Conservation (phyloP, 2,329 filamentous ascomycete species). For the Sporothrix mexicana region DNA sequence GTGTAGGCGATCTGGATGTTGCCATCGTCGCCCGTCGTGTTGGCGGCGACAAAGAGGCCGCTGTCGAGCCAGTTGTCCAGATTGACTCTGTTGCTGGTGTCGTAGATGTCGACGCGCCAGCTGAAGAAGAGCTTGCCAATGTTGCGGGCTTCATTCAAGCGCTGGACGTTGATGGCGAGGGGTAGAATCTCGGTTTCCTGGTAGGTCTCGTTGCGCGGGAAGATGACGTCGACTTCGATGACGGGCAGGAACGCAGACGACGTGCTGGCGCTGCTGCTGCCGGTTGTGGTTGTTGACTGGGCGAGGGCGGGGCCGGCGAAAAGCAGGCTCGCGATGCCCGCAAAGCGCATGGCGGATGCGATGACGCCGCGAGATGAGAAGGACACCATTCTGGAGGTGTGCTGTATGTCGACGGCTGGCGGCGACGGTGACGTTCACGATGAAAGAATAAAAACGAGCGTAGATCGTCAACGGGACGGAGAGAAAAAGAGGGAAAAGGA, state of each 20-base stretch:
- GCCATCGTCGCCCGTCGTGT: neutral
- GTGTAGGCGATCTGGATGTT: slow-evolving; percentile 26
- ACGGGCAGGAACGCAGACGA: neutral
- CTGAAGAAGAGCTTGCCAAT: neutral
- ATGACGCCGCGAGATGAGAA: neutral
- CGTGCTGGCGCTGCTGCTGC: neutral
- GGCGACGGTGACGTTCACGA: too few relatives aligned
- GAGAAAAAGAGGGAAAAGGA: neutral
- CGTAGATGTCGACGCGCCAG: slow-evolving; percentile 29
- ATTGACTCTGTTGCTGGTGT: neutral
- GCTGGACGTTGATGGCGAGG: slow-evolving; percentile 31
- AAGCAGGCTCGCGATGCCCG: slow-evolving; percentile 22
- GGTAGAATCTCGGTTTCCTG: slow-evolving; percentile 29
- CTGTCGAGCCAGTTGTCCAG: neutral
- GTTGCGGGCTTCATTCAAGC: slow-evolving; percentile 16
- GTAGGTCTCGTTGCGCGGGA: slow-evolving; percentile 37
- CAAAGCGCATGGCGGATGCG: slow-evolving; percentile 4
- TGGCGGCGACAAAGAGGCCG: slow-evolving; percentile 13
- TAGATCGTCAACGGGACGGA: neutral
- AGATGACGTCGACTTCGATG: slow-evolving; percentile 34
- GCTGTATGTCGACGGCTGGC: neutral
- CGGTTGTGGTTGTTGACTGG: neutral
- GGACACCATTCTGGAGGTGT: neutral
- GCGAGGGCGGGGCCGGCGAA: neutral
- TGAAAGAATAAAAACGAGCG: neutral